Percentiles rank a stretch among this genome's conserved stretches.
Conservation (phyloP, 2,329 filamentous ascomycete genomes). For the Rasamsonia emersonii region DNA sequence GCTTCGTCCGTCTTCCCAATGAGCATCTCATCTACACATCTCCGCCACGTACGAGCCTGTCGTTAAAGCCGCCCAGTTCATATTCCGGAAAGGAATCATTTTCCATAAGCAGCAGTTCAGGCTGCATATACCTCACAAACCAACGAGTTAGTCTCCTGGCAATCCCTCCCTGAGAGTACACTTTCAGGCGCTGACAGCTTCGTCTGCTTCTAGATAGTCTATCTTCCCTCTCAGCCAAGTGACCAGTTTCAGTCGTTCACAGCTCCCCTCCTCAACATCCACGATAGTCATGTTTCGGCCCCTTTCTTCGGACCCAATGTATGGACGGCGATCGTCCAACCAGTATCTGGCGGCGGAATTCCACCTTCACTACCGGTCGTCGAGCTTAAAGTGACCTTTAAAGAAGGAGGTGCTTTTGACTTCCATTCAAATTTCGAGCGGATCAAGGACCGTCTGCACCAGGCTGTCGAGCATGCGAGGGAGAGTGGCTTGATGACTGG, state of each 20-base stretch:
- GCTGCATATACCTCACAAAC: slow-evolving; percentile 73
- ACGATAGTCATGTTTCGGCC: slow-evolving; percentile 76
- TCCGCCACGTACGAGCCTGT: slow-evolving; percentile 67
- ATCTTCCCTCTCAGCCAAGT: slow-evolving; percentile 66
- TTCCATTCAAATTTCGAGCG: slow-evolving; percentile 76
- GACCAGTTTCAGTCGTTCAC: slow-evolving; percentile 75
- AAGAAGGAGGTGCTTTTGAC: slow-evolving; percentile 89
- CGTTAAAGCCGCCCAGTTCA: slow-evolving; percentile 61
- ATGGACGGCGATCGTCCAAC: slow-evolving; percentile 73
- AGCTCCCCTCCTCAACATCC: slow-evolving; percentile 74
- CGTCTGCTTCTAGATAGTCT: slow-evolving; percentile 60
- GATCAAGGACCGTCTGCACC: slow-evolving; percentile 72
- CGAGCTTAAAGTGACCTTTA: slow-evolving; percentile 80
- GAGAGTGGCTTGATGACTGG: slow-evolving; percentile 46
- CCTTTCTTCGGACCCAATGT: slow-evolving; percentile 91
- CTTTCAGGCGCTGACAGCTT: slow-evolving; percentile 6
- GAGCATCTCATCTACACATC: slow-evolving; percentile 77
- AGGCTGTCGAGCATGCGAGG: slow-evolving; percentile 66
- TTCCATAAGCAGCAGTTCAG: slow-evolving; percentile 63
- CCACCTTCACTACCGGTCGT: slow-evolving; percentile 63
- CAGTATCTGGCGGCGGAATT: slow-evolving; percentile 75
- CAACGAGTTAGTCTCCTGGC: slow-evolving; percentile 55
- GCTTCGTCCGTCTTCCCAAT: slow-evolving; percentile 75
- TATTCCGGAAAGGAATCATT: slow-evolving; percentile 56
- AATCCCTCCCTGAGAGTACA: slow-evolving; percentile 7